Conservation (phyloP, 371 early-diverging fungal species). For the Mucor piriformis region DNA sequence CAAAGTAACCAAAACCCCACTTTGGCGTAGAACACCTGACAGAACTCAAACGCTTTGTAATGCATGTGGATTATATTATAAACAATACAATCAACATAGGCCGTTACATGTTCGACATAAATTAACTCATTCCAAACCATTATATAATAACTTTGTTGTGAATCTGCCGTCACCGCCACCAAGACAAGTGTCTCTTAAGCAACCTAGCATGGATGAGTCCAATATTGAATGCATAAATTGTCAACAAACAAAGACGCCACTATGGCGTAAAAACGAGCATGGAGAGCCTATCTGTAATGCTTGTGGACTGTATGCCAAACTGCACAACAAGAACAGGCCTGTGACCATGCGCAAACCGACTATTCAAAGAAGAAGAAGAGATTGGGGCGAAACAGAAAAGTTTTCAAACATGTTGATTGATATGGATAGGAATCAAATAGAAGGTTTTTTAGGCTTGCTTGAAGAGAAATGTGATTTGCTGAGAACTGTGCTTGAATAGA, state of each 20-base stretch:
- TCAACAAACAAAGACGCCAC: constrained; percentile 81
- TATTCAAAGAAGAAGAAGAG: constrained; percentile 67
- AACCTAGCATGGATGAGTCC: background rate
- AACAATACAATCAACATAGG: constrained; percentile 72
- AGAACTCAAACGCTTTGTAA: constrained; percentile 77
- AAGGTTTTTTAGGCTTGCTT: constrained; percentile 42
- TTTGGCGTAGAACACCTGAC: constrained; percentile 82
- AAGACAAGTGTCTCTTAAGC: background rate
- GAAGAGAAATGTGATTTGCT: constrained; percentile 16
- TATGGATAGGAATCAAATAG: constrained; percentile 57
- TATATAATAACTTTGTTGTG: constrained; percentile 3
- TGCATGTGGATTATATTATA: constrained; percentile 81
- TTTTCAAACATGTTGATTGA: constrained; percentile 40
- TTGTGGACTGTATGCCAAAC: constrained; percentile 86
- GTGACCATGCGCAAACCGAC: constrained; percentile 66
- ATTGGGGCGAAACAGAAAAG: constrained; percentile 50
- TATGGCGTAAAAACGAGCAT: constrained; percentile 83
- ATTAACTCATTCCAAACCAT: constrained; percentile 11
- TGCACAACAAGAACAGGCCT: constrained; percentile 72
- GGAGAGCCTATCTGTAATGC: constrained; percentile 91
- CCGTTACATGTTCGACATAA: constrained; percentile 65
- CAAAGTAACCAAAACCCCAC: constrained; percentile 73
- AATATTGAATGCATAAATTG: constrained; percentile 73
- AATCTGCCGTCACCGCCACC: background rate
- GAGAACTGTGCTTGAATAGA: constrained; percentile 10